Base-by-base conservation (phyloP, 805 yeast species). In the Helenozyma baotianmanensis region DNA sequence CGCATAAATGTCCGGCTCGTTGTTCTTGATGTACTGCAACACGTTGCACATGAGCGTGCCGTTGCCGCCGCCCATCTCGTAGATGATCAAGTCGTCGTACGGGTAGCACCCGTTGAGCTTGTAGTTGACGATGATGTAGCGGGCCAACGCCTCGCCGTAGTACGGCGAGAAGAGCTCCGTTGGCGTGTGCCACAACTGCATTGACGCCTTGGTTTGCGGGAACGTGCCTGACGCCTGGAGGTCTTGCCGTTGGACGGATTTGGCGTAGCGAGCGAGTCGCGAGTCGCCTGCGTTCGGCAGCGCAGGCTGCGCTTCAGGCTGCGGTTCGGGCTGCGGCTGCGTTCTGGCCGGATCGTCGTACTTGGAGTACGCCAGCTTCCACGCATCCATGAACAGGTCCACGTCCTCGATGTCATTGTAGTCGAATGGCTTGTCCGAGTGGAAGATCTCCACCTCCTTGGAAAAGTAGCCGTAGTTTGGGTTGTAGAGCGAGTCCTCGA, bases 51-150 rank as follows among this genome's bases (percentile, higher is more conserved):
- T 86, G 39, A 86, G 57, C 0, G 94, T 85, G 25, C 95, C 95
- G 49, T 86, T 86, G 45, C 95, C 95, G 14, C 88, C 95, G 38
- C 95, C 96, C 69, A 84, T 76, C 58, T 87, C 96, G 57, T 85
- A 87, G 16, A 86, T 82, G 6, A 76, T 70, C 29, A 90, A 62
- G 50, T 84, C 88, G 25, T 72, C 67, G 48, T 80, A 79, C 1
- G 89, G 90, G 46, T 76, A 82, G 25, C 72, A 61, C 3, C 62
- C 63, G 42, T 80, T 79, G 45, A 78, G 60, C 54, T 79, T 78
- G 53, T 81, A 83, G 52, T 83, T 80, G 7, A 78, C 80, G 34
- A 86, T 58, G 13, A 89, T 60, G 58, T 86, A 83, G 34, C 89
- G 64, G 0, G 96, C 96, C 36, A 90, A 61, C 0, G 94, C 87